Base-by-base conservation (phyloP, 495 filamentous ascomycete genomes). In the Penicillium goetzii region DNA sequence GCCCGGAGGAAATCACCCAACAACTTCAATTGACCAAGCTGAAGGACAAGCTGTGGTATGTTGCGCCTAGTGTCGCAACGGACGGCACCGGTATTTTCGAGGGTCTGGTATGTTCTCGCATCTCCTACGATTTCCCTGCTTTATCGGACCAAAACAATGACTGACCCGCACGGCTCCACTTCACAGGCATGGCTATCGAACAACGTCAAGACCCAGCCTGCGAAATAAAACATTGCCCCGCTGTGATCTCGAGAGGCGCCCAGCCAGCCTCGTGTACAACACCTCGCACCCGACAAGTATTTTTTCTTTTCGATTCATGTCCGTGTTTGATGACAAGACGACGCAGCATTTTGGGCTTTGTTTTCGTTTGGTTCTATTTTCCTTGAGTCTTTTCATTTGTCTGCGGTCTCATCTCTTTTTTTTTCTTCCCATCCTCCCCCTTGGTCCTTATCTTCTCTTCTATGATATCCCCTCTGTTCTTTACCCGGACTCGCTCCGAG, bases 1-100 rank as follows among this genome's bases (percentile, higher is more conserved):
- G 84, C 70, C 92, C 92, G 3, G 82, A 90, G 65, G 93, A 97
- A 68, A 87, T 99, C 65, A 95, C 89, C 65, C 88, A 96, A 61
- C 85, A 85, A 56, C 88, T 99, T 38, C 85, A 96, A 74, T 85
- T 99, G 56, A 87, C 86, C 64, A 88, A 90, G 74, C 83, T 97
- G 55, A 96, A 91, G 74, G 90, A 97, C 70, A 93, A 93, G 81
- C 85, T 92, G 69, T 99, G 93, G 93, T 95, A 92, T 78, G 96
- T 98, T 53, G 91, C 93, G 72, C 96, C 96, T 38, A 96, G 92
- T 79, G 93, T 94, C 69, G 95, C 95, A 50, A 97, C 92, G 38
- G 92, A 91, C 26, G 94, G 93, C 33, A 95, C 95, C 66, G 96
- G 95, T 69, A 87, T 99, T 63, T 90, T 96, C 66, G 93, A 98